phyloP scores from a whole-genome alignment of 139 green algal species.

The Yamagishiella unicocca region DNA sequence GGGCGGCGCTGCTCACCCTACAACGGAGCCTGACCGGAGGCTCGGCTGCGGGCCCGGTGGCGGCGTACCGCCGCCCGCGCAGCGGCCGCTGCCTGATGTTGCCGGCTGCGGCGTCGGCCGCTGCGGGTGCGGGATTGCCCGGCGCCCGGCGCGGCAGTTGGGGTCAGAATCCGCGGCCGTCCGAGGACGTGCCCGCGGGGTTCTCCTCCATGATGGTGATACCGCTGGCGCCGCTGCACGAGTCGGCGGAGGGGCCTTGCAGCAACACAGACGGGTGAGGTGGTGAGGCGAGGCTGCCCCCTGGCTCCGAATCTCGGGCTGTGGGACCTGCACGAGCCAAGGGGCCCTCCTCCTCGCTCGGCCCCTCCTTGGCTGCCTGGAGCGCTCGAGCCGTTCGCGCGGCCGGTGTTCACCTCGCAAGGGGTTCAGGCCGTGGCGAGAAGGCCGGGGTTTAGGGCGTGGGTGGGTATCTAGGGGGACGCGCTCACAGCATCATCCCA shows the following conservation, averaged over 20 bases:
- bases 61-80: background rate
- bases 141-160: background rate
- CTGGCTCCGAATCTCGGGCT: background rate
- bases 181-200: background rate
- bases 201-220: background rate
- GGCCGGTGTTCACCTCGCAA: background rate
- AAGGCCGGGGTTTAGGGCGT: too few relatives aligned
- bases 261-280: background rate
- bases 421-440: background rate
- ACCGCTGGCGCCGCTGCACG: conserved; percentile 1
- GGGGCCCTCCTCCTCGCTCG: background rate
- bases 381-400: background rate
- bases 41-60: background rate
- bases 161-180: background rate
- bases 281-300: background rate
- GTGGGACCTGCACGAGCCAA: background rate
- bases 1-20: background rate
- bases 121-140: background rate
- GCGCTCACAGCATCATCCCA: too few relatives aligned
- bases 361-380: too few relatives aligned
- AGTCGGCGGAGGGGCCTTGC: background rate
- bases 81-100: background rate
- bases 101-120: background rate
- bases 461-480: too few relatives aligned
- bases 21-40: background rate